Percentiles rank a stretch among this genome's conserved stretches.
Evolutionary conservation across 306 rosid genomes (phyloP).

Genomic region (Lotus japonicus): DNA sequence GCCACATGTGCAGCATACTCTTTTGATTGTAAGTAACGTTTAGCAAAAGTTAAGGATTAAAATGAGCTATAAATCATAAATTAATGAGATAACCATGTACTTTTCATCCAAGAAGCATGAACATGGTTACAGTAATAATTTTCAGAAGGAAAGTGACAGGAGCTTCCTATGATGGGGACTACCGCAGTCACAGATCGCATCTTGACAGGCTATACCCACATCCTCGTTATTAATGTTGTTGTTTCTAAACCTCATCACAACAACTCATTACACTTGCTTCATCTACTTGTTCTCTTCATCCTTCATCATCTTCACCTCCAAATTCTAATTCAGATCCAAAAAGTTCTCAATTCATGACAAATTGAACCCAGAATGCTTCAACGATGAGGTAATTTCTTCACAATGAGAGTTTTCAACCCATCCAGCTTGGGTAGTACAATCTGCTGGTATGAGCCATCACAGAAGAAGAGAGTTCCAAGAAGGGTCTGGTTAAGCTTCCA

Average conservation of each 20-base stretch:
- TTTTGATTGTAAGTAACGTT: too few species aligned
- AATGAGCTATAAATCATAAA: too few species aligned
- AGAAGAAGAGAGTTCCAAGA: conserved; percentile 34
- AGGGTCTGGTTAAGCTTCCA: conserved; percentile 78
- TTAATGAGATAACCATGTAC: too few species aligned
- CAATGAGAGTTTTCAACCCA: conserved; percentile 21
- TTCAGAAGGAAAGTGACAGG: too few species aligned
- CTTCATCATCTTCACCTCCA: not conserved
- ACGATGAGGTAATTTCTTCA: conserved; percentile 9
- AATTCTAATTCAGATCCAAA: not conserved
- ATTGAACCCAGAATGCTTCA: not conserved
- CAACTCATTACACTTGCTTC: not conserved
- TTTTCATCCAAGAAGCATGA: too few species aligned
- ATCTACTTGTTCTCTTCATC: not conserved
- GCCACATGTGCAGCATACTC: too few species aligned
- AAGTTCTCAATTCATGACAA: not conserved
- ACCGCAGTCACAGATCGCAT: too few species aligned
- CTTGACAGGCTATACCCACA: too few species aligned
- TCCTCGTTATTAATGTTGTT: too few species aligned
- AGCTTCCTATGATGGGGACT: too few species aligned
- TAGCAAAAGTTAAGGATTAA: too few species aligned
- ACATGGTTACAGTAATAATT: too few species aligned
- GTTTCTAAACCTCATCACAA: not conserved
- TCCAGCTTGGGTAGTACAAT: conserved; percentile 19
- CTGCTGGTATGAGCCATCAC: conserved; percentile 43